These are phyloP conservation scores for Salvia rosmarinus DNA, from an alignment of 257 asterid genomes.

Conservation along the genomic window DNA sequence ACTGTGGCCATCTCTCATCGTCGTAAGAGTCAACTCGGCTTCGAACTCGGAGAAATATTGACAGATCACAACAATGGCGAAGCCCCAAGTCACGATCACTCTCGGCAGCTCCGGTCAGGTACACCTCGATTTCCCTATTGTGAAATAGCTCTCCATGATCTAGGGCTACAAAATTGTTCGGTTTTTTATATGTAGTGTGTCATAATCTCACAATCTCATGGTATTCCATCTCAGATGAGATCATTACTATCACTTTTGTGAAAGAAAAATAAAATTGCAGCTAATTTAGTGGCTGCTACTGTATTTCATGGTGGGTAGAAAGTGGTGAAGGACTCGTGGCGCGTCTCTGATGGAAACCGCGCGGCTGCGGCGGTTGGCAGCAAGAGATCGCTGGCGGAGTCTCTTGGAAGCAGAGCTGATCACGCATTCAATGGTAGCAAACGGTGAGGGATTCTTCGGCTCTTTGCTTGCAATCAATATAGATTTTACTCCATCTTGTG, in stretches of 20 bases:
- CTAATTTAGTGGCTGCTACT: neutral
- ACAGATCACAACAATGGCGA: constrained; percentile 41
- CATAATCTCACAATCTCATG: no score
- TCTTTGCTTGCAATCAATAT: neutral
- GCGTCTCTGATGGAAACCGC: constrained; percentile 32
- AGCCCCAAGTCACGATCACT: constrained; percentile 62
- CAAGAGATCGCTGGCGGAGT: constrained; percentile 48
- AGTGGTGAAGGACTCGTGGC: constrained; percentile 57
- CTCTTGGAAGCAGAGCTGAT: constrained; percentile 33
- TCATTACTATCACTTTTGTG: constrained; percentile 8
- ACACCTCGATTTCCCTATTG: neutral
- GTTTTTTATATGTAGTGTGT: neutral
- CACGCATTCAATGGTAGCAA: constrained; percentile 25
- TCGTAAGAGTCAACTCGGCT: constrained; percentile 6
- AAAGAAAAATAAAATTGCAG: neutral
- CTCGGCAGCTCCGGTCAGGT: constrained; percentile 78
- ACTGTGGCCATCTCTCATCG: no score
- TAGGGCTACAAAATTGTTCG: neutral
- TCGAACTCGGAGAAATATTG: neutral
- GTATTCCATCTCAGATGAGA: no score
- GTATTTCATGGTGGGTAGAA: constrained; percentile 39
- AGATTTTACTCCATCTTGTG: neutral
- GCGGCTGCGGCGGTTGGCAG: constrained; percentile 38
- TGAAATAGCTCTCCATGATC: neutral
- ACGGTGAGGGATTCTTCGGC: constrained; percentile 38